Conservation (phyloP, 2,329 filamentous ascomycete genomes). For the Tolypocladium cylindrosporum region DNA sequence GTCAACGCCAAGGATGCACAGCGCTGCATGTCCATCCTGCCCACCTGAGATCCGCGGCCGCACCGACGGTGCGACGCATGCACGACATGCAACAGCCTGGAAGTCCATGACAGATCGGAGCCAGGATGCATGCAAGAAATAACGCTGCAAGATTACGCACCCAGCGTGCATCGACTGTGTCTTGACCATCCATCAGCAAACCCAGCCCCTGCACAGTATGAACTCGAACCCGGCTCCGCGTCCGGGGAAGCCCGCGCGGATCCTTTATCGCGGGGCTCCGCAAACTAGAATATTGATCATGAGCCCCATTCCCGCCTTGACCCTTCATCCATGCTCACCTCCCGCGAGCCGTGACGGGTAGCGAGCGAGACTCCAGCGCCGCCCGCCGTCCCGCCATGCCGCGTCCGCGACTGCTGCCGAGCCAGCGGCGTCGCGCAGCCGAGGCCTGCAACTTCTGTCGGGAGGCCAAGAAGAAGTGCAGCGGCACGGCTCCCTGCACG, state of each 20-base stretch:
- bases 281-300: neutral
- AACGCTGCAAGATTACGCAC: too few relatives aligned
- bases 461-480: slow-evolving; percentile 40
- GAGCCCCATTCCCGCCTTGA: neutral
- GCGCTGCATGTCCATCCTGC: too few relatives aligned
- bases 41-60: too few relatives aligned
- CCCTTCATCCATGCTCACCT: neutral
- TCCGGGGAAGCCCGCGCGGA: neutral
- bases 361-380: neutral
- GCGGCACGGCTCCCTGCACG: slow-evolving; percentile 35
- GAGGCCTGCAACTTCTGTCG: slow-evolving; percentile 39
- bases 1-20: too few relatives aligned
- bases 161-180: too few relatives aligned
- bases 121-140: too few relatives aligned
- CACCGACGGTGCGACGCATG: too few relatives aligned
- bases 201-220: neutral
- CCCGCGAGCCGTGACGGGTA: neutral
- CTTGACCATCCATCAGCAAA: too few relatives aligned
- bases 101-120: too few relatives aligned
- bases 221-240: neutral
- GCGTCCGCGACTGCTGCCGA: slow-evolving; percentile 38
- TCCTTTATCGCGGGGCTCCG: neutral
- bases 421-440: slow-evolving; percentile 35
- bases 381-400: slow-evolving; percentile 28
- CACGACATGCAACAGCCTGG: too few relatives aligned